Conservation (phyloP, 78 protist genomes). For the Planoprotostelium fungivorum region DNA sequence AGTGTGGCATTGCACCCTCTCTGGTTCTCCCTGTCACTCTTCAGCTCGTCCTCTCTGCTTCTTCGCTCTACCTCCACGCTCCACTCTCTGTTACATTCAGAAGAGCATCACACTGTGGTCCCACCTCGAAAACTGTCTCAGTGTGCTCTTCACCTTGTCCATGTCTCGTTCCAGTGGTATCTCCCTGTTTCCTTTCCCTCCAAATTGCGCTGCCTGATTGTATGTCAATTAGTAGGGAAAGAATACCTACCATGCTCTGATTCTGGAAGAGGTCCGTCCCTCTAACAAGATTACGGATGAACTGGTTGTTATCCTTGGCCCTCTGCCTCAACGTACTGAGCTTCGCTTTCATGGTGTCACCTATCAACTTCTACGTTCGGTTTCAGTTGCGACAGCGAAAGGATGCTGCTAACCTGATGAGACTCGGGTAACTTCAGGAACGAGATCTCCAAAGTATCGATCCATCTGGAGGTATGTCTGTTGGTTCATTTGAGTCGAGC, state of each 20-base stretch:
- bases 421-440: neutral
- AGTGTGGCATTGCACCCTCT: conserved; percentile 42
- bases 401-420: neutral
- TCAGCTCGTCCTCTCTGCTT: neutral
- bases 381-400: neutral
- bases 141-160: conserved; percentile 54
- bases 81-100: neutral
- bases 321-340: conserved; percentile 20
- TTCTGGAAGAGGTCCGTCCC: neutral
- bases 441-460: conserved; percentile 10
- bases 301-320: conserved; percentile 15
- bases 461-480: conserved; percentile 12
- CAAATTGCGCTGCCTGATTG: neutral
- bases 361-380: neutral
- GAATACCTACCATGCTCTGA: neutral
- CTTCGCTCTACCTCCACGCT: neutral
- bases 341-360: neutral
- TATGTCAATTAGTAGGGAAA: neutral
- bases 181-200: neutral
- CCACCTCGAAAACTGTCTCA: conserved; percentile 70
- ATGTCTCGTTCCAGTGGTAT: conserved; percentile 17
- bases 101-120: conserved; percentile 45
- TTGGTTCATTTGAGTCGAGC: too few relatives aligned
- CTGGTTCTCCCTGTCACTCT: conserved; percentile 18
- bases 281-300: conserved; percentile 22